Percentiles rank a stretch among this genome's conserved stretches.
Conservation (phyloP, 148 eudicot genomes). For the Silene latifolia region DNA sequence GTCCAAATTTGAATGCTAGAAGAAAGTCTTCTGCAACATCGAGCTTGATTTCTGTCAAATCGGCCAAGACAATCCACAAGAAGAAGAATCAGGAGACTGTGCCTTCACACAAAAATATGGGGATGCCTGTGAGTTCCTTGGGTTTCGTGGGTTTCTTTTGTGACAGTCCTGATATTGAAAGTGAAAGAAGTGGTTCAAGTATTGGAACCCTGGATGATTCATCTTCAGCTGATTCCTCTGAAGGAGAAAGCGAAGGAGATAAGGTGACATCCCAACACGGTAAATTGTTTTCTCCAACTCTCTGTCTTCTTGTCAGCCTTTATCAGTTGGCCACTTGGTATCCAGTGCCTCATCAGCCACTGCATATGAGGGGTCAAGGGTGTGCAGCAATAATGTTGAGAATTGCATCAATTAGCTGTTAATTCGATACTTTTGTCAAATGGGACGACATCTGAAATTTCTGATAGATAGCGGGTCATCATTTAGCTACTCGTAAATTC, state of each 20-base stretch:
- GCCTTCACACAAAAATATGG: constrained; percentile 5
- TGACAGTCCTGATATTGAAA: constrained; percentile 48
- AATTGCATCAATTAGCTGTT: too few relatives aligned
- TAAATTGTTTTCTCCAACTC: constrained; percentile 23
- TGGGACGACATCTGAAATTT: too few relatives aligned
- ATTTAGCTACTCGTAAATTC: too few relatives aligned
- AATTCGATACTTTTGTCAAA: too few relatives aligned
- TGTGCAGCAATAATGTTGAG: too few relatives aligned
- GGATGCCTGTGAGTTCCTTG: constrained; percentile 27
- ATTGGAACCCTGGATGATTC: constrained; percentile 41
- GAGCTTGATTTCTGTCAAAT: constrained; percentile 20
- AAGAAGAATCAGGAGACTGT: neutral
- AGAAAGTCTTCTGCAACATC: constrained; percentile 18
- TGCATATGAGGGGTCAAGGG: too few relatives aligned
- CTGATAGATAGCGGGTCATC: too few relatives aligned
- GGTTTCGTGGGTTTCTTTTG: constrained; percentile 41
- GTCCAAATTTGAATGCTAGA: neutral
- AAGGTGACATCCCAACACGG: constrained; percentile 36
- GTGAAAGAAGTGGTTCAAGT: constrained; percentile 29
- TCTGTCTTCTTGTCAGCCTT: too few relatives aligned
- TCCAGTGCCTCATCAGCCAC: too few relatives aligned
- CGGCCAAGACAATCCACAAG: constrained; percentile 14
- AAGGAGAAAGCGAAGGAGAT: constrained; percentile 36
- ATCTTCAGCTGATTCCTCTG: constrained; percentile 50
- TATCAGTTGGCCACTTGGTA: neutral